Base-by-base conservation (phyloP, 805 yeast genomes). In the Metschnikowia corniflorae region DNA sequence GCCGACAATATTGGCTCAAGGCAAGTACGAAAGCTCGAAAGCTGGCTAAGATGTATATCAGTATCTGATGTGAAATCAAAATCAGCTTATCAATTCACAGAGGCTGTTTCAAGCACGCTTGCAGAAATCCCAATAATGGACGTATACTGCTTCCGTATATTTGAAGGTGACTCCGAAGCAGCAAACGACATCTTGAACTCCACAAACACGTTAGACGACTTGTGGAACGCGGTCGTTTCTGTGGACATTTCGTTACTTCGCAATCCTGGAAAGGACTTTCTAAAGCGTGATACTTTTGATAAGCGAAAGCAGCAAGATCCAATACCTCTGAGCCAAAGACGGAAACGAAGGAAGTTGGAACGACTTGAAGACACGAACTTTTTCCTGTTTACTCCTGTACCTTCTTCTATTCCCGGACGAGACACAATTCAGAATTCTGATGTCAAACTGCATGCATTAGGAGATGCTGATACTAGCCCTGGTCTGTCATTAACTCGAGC, bases 321-420 rank as follows among this genome's bases (percentile, higher is more conserved):
- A 10, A 26, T 32, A 6, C 37, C 42, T 15, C 14, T 31, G 14
- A 37, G 40, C 12, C 45, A 38, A 16, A 37, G 51, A 20, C 43
- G 64, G 20, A 62, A 61, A 35, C 47, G 69, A 42, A 48, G 62
- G 25, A 61, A 54, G 32, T 52, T 59, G 24, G 61, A 62, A 37
- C 53, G 55, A 26, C 64, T 60, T 2, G 56, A 52, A 32, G 60
- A 55, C 13, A 50, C 63, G 23, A 62, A 62, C 30, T 65, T 65
- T 35, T 62, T 65, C 34, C 62, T 60, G 38, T 58, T 64, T 23
- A 30, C 47, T 2, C 45, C 46, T 3, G 13, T 30, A 14, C 35
- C 35, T 26, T 37, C 45, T 6, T 21, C 24, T 10, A n/a, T n/a
- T 10, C 24, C 24, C 24, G n/a, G 12, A 21, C n/a, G n/a, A n/a